phyloP scores from a whole-genome alignment of 257 asterid species.

The Ehretia macrophylla region DNA sequence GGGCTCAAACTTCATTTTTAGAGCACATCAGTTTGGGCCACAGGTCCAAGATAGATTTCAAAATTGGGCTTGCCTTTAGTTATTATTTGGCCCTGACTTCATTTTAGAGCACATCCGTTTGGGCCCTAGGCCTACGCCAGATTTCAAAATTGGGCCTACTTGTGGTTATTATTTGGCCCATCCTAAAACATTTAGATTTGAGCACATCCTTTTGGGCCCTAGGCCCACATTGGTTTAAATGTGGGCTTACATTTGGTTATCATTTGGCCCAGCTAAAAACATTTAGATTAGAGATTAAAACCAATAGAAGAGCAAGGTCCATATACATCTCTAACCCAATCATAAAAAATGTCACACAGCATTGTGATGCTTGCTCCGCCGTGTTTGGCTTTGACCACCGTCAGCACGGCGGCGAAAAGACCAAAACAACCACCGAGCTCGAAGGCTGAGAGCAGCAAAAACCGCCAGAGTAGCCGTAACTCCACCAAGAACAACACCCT shows the following conservation, averaged over 20 bases:
- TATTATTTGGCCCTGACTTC: no score
- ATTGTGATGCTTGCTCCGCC: background rate
- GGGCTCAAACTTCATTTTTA: no score
- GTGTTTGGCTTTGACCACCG: background rate
- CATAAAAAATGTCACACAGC: background rate
- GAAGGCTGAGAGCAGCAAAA: background rate
- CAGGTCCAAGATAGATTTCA: no score
- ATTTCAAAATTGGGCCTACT: no score
- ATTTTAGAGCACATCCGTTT: no score
- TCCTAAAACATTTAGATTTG: no score
- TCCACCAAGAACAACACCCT: constrained; percentile 1
- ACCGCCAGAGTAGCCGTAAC: background rate
- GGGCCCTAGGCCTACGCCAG: no score
- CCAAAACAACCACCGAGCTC: background rate
- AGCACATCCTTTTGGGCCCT: no score
- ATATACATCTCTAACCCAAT: background rate
- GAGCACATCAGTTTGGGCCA: no score
- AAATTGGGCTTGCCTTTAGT: no score
- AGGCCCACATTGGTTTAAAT: no score
- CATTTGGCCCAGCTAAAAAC: background rate
- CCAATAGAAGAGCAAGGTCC: background rate
- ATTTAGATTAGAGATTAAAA: background rate
- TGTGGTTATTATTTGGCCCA: no score
- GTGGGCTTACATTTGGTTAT: background rate
- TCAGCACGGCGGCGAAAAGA: background rate